Conservation (phyloP, 345 rosid genomes). For the Populus alba region DNA sequence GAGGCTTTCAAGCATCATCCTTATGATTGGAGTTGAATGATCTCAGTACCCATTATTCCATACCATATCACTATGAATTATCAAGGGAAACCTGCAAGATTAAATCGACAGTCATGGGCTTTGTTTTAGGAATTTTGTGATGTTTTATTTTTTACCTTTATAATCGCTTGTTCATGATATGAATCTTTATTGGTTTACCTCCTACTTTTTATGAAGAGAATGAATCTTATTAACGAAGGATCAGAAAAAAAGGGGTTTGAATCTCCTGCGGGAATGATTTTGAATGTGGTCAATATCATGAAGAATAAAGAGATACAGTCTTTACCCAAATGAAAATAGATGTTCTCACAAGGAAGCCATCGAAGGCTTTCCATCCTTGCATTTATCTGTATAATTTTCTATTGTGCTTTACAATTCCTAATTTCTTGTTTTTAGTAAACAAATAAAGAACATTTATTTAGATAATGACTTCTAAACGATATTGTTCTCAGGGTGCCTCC, state of each 20-base stretch:
- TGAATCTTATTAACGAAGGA: too few relatives aligned
- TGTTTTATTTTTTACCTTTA: neutral
- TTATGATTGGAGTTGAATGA: neutral
- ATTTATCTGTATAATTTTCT: too few relatives aligned
- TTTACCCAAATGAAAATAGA: too few relatives aligned
- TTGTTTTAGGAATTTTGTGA: neutral
- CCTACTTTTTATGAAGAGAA: too few relatives aligned
- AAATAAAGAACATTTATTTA: too few relatives aligned
- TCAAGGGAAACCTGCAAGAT: neutral
- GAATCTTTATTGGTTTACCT: too few relatives aligned
- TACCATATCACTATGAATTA: neutral
- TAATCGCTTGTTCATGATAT: neutral
- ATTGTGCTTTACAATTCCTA: too few relatives aligned
- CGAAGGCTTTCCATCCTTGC: too few relatives aligned
- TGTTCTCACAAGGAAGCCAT: too few relatives aligned
- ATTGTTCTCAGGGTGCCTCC: constrained; percentile 76
- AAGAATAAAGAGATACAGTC: too few relatives aligned
- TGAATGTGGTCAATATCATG: too few relatives aligned
- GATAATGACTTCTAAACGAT: neutral
- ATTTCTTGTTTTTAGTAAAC: too few relatives aligned
- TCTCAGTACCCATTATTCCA: neutral
- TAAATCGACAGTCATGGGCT: neutral
- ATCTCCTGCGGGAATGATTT: neutral
- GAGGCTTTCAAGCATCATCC: neutral
- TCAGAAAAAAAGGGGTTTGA: neutral